Evolutionary conservation across 148 eudicot genomes (phyloP), one percentile per base, ranked within the genome.

Genomic region (Spergularia bocconei): DNA sequence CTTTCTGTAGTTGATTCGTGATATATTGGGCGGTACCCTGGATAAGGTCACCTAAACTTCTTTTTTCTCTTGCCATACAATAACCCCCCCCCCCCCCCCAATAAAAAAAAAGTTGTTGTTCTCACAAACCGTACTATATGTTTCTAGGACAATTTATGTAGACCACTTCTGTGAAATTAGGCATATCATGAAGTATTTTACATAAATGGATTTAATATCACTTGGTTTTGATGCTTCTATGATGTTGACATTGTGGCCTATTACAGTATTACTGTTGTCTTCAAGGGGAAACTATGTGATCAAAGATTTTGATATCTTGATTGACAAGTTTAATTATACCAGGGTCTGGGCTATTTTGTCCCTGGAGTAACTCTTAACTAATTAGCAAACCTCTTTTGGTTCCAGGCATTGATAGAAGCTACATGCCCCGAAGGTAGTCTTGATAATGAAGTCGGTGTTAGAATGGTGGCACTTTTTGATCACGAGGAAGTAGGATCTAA

Each of bases 401-500:
- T 85, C 74, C 86, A 95, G 99, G 96, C 99, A 52, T 77, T 95
- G 82, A 89, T 95, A 80, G 99, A 90, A 69, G 84, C 96, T 5
- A 88, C 96, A 33, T 80, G 88, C 78, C 73, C 92, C 54, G 96
- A 87, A 67, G 88, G 74, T 47, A 86, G 90, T 81, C 99, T 95
- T 80, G 84, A 87, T 54, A 82, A 95, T 66, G 99, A 95, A 88
- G 87, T 80, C 84, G 94, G 99, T 80, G 88, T 95, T 39, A 89
- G 94, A 78, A 85, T 95, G 92, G 94, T 90, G 64, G 93, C 99
- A 29, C 87, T 95, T 81, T 95, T 90, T 79, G 99, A 95, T 84
- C 99, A 95, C 75, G 99, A 95, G 80, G 99, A 95, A 84, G 84
- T 92, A 73, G 99, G 99, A 74, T 95, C 97, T 74, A 76, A 87